A percentile compares a stretch with the other conserved stretches of the same genome.
These are phyloP conservation scores for Boletales sp. DNA, from an alignment of 768 basidiomycete species.

Conservation along the genomic window DNA sequence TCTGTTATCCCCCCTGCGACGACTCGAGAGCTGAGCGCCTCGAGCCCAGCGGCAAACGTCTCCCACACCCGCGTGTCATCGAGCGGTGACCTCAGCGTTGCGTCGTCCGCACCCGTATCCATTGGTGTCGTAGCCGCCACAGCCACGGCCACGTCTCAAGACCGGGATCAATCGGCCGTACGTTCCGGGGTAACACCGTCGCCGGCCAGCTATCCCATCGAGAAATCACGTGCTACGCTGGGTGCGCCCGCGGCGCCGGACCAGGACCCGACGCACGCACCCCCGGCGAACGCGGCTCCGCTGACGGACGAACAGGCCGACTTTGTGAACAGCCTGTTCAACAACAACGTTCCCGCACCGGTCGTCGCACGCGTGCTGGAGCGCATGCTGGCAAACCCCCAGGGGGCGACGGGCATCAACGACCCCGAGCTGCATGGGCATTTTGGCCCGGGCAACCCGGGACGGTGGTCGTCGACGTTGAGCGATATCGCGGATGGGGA, in stretches of 20 bases:
- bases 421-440: conserved; percentile 12
- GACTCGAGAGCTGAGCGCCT: not conserved
- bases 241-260: not conserved
- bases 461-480: conserved; percentile 35
- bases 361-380: conserved; percentile 25
- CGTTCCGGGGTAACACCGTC: not conserved
- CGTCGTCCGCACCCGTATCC: not conserved
- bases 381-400: conserved; percentile 23
- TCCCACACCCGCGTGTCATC: conserved; percentile 1
- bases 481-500: conserved; percentile 35
- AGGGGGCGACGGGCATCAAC: conserved; percentile 11
- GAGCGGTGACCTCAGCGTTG: not conserved
- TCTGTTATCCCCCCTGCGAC: not conserved
- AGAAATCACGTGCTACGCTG: conserved; percentile 7
- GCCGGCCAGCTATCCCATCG: conserved; percentile 4
- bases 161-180: not conserved
- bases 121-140: not conserved
- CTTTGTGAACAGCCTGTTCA: conserved; percentile 24
- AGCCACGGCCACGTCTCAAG: not conserved
- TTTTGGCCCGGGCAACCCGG: not conserved
- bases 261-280: not conserved
- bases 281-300: not conserved
- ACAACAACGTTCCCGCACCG: conserved; percentile 23
- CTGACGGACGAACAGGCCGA: conserved; percentile 24
- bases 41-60: not conserved